Evolutionary conservation across 169 alveolate genomes (phyloP).

Genomic region (Cryptosporidium ryanae): DNA sequence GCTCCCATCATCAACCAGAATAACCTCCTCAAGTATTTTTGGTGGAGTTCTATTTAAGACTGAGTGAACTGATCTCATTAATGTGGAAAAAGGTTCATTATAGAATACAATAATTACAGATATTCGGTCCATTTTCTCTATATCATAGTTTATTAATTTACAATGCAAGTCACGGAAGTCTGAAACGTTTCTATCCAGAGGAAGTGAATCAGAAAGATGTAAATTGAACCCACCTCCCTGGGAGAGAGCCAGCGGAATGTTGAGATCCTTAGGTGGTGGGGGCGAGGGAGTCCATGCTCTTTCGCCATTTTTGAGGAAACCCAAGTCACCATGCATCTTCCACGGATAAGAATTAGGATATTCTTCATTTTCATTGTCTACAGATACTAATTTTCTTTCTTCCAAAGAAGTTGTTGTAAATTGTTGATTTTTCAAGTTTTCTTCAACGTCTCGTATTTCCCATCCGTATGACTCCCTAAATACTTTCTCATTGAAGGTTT

Average conservation of each 20-base stretch:
- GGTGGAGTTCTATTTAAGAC: slow-evolving; percentile 81
- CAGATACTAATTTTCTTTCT: slow-evolving; percentile 17
- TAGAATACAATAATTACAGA: slow-evolving; percentile 79
- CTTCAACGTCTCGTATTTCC: slow-evolving; percentile 28
- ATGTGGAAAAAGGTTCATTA: slow-evolving; percentile 80
- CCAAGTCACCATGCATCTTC: slow-evolving; percentile 73
- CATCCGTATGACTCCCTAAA: slow-evolving; percentile 59
- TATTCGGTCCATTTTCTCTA: slow-evolving; percentile 73
- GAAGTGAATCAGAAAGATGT: slow-evolving; percentile 77
- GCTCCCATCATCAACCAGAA: slow-evolving; percentile 81
- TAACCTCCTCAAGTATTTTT: slow-evolving; percentile 75
- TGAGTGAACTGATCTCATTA: slow-evolving; percentile 81
- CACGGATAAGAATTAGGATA: slow-evolving; percentile 64
- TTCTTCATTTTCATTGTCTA: slow-evolving; percentile 1
- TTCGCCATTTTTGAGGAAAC: slow-evolving; percentile 42
- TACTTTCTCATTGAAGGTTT: slow-evolving; percentile 27
- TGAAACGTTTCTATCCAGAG: slow-evolving; percentile 78
- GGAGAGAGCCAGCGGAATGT: slow-evolving; percentile 75
- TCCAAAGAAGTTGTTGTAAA: background rate
- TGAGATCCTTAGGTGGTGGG: slow-evolving; percentile 65
- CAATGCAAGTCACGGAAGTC: slow-evolving; percentile 76
- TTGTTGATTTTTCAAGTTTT: background rate
- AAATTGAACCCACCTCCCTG: slow-evolving; percentile 81
- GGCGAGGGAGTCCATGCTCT: slow-evolving; percentile 66
- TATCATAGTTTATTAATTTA: slow-evolving; percentile 57